Evolutionary conservation across 2,329 filamentous ascomycete genomes (phyloP).

Genomic region (Rachicladosporium sp.): DNA sequence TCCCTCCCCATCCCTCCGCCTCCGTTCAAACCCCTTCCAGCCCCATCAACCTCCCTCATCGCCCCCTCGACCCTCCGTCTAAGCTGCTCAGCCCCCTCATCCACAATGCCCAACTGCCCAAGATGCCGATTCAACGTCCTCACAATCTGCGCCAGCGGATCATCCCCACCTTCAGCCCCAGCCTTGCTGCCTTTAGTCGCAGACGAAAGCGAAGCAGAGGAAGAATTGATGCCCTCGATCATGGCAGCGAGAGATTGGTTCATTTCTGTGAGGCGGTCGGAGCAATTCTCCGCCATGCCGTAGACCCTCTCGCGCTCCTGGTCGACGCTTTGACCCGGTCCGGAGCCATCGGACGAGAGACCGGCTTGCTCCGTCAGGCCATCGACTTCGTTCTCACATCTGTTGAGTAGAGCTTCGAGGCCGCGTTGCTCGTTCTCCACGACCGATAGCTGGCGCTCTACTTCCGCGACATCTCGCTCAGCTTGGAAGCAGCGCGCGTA

Average conservation of each 20-base stretch:
- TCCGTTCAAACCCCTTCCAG: neutral
- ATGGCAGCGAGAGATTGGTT: slow-evolving; percentile 85
- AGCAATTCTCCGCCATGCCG: slow-evolving; percentile 85
- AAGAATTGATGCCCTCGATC: slow-evolving; percentile 96
- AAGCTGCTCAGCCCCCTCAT: slow-evolving; percentile 67
- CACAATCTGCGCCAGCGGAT: slow-evolving; percentile 83
- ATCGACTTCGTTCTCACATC: slow-evolving; percentile 85
- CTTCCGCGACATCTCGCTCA: slow-evolving; percentile 81
- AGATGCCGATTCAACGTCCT: slow-evolving; percentile 89
- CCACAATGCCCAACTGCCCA: slow-evolving; percentile 84
- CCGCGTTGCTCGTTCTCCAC: slow-evolving; percentile 93
- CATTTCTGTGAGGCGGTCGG: slow-evolving; percentile 84
- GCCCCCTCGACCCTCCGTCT: slow-evolving; percentile 72
- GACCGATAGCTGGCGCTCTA: slow-evolving; percentile 77
- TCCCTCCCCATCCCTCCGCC: slow-evolving; percentile 2
- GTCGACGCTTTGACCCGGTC: slow-evolving; percentile 66
- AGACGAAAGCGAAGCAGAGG: slow-evolving; percentile 62
- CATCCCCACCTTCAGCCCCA: slow-evolving; percentile 50
- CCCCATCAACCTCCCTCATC: slow-evolving; percentile 53
- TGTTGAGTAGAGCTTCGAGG: slow-evolving; percentile 73
- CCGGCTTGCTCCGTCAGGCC: slow-evolving; percentile 73
- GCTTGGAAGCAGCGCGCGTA: slow-evolving; percentile 89
- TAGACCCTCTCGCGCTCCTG: slow-evolving; percentile 89
- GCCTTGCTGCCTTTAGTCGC: slow-evolving; percentile 49
- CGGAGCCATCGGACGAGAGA: slow-evolving; percentile 41